phyloP scores from a whole-genome alignment of 2,329 filamentous ascomycete genomes.

The Monilinia aucupariae region DNA sequence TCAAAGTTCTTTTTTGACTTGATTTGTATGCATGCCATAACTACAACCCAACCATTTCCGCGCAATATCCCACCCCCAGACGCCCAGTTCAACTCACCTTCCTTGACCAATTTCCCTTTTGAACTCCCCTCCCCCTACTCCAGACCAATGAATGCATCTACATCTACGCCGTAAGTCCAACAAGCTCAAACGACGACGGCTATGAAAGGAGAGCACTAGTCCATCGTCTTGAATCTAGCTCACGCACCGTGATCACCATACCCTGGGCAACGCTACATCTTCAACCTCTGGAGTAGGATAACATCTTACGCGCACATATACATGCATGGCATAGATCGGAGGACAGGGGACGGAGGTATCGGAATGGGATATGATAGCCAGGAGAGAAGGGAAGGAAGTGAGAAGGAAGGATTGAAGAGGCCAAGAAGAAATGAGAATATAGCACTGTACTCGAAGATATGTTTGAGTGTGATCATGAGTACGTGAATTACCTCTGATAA shows the following conservation, averaged over 20 bases:
- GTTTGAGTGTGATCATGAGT: neutral
- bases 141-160: neutral
- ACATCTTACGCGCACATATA: too few relatives aligned
- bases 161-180: neutral
- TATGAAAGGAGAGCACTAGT: neutral
- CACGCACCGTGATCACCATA: too few relatives aligned
- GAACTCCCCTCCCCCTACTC: neutral
- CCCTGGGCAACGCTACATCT: too few relatives aligned
- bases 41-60: neutral
- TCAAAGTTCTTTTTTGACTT: neutral
- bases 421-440: too few relatives aligned
- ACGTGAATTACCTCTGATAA: neutral
- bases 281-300: too few relatives aligned
- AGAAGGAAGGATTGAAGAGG: neutral
- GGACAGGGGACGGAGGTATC: too few relatives aligned
- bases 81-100: neutral
- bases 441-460: neutral
- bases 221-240: neutral
- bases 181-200: neutral
- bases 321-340: too few relatives aligned
- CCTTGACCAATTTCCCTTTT: neutral
- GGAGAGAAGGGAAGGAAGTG: neutral
- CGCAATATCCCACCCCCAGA: neutral
- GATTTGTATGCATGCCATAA: neutral
- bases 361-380: too few relatives aligned